A percentile compares a stretch with the other conserved stretches of the same genome.
phyloP scores from a whole-genome alignment of 305 asterid species.

The Solanum chacoense region DNA sequence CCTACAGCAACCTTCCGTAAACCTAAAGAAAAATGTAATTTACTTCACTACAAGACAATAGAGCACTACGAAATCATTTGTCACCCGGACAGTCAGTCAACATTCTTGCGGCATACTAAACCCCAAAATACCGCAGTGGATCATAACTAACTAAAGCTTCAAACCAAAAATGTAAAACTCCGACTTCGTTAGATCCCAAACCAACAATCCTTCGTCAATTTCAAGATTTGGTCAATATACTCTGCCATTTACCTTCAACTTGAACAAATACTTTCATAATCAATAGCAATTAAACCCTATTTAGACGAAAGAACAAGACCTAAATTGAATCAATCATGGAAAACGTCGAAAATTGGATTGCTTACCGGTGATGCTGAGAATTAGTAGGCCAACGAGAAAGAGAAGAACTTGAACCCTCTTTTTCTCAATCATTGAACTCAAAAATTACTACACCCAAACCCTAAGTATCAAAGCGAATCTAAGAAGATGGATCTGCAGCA shows the following conservation, averaged over 20 bases:
- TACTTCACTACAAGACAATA: neutral
- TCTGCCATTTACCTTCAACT: neutral
- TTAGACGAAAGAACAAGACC: neutral
- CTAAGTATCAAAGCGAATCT: neutral
- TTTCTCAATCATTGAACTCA: constrained; percentile 30
- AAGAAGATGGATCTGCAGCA: neutral
- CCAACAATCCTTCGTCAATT: neutral
- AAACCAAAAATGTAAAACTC: neutral
- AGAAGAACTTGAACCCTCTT: constrained; percentile 57
- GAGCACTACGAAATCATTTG: neutral
- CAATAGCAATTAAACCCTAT: neutral
- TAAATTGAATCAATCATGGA: neutral
- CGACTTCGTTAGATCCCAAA: neutral
- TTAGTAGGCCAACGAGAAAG: constrained; percentile 43
- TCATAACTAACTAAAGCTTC: neutral
- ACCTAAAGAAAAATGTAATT: neutral
- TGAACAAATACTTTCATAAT: neutral
- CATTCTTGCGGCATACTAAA: neutral
- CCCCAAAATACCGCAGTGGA: neutral
- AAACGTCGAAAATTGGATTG: neutral
- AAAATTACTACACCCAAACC: neutral
- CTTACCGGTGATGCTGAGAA: constrained; percentile 68
- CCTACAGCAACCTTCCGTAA: neutral
- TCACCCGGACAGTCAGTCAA: neutral
- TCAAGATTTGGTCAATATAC: neutral